A percentile compares a stretch with the other conserved stretches of the same genome.
Evolutionary conservation across 495 filamentous ascomycete species (phyloP).

Genomic region (Neurospora hispaniola): DNA sequence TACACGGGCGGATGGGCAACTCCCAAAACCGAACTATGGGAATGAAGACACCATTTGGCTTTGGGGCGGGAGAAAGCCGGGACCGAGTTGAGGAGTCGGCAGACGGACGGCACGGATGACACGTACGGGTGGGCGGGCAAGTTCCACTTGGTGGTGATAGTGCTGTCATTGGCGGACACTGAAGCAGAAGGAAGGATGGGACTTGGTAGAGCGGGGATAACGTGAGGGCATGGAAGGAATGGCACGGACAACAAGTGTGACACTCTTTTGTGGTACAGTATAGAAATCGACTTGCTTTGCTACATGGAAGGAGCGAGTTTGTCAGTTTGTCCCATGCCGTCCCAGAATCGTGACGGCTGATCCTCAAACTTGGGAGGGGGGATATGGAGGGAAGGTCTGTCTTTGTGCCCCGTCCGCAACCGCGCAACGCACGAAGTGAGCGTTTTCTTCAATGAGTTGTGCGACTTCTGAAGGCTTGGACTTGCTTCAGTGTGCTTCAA

Average conservation of each 20-base stretch:
- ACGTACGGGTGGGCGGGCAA: background rate
- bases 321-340: background rate
- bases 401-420: background rate
- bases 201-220: background rate
- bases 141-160: background rate
- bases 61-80: background rate
- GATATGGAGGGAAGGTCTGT: background rate
- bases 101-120: background rate
- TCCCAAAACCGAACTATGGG: background rate
- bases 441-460: background rate
- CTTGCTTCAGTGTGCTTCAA: background rate
- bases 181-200: background rate
- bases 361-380: background rate
- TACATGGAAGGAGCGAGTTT: background rate
- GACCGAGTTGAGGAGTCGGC: background rate
- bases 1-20: background rate
- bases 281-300: background rate
- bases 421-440: background rate
- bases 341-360: background rate
- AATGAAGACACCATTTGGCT: background rate
- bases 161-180: background rate
- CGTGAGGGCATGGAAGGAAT: background rate
- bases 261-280: background rate
- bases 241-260: background rate
- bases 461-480: background rate